Conservation (phyloP, 2,329 filamentous ascomycete species). For the Nakataea oryzae region DNA sequence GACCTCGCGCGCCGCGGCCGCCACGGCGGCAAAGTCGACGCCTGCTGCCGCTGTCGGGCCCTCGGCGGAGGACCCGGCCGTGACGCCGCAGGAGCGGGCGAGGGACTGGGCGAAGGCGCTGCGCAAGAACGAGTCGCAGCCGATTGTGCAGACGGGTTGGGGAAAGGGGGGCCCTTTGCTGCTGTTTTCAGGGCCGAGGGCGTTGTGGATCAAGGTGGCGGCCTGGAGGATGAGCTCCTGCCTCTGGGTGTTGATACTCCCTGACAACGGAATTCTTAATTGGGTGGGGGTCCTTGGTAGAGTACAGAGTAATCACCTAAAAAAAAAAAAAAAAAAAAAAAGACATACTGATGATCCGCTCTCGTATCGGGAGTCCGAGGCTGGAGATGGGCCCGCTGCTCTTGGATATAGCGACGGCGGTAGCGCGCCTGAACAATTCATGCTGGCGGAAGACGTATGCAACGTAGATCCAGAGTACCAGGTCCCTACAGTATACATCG, state of each 20-base stretch:
- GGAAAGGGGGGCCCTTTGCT: slow-evolving; percentile 9
- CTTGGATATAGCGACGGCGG: slow-evolving; percentile 14
- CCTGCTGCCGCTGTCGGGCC: slow-evolving; percentile 14
- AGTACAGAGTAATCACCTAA: background rate
- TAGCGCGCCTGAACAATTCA: slow-evolving; percentile 16
- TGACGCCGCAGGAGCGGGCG: slow-evolving; percentile 9
- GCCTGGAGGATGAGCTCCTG: slow-evolving; percentile 14
- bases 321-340: background rate
- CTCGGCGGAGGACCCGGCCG: slow-evolving; percentile 15
- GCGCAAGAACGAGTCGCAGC: slow-evolving; percentile 17
- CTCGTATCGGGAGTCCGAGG: slow-evolving; percentile 17
- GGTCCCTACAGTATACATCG: slow-evolving; percentile 9
- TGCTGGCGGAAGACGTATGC: slow-evolving; percentile 18
- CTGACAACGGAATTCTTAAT: slow-evolving; percentile 3
- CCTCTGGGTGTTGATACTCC: slow-evolving; percentile 17
- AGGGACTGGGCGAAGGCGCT: slow-evolving; percentile 18
- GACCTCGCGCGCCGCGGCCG: slow-evolving; percentile 11
- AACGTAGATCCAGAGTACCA: slow-evolving; percentile 20
- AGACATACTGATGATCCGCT: slow-evolving; percentile 17
- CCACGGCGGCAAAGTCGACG: slow-evolving; percentile 14
- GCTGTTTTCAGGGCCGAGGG: slow-evolving; percentile 8
- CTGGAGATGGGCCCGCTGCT: slow-evolving; percentile 13
- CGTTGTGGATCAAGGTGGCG: slow-evolving; percentile 11
- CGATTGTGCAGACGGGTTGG: slow-evolving; percentile 9
- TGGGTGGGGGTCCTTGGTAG: background rate